Base-by-base conservation (phyloP, 2,329 filamentous ascomycete genomes). In the Dichotomopilus funicola region DNA sequence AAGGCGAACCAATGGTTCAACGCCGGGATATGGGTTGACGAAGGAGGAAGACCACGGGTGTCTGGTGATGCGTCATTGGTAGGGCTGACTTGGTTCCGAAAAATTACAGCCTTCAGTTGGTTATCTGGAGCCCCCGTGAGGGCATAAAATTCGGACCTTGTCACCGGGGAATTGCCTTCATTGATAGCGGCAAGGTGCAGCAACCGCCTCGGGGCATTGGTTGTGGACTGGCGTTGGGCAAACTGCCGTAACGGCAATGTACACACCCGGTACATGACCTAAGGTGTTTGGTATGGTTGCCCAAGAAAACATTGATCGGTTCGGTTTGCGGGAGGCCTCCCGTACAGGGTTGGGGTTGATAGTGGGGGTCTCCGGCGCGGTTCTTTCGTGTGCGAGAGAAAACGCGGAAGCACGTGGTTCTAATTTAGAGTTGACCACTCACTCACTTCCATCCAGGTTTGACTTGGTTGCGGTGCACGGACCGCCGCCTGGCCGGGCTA, bases 1-100 rank as follows among this genome's bases (percentile, higher is more conserved):
- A 7, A 31, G 37, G 38, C 55, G 63, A 89, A 88, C 86, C 86
- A 88, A 60, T 78, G 80, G 4, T 64, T 64, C 19, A 75, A 69
- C 1, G 83, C 83, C 12, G 54, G 49, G 27, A 53, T 27, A 13
- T 9, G 19, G 19, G 19, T 27, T 27, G 19, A 5, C 10, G 44
- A 11, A 4, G 54, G 27, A n/a, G 37, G 19, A 4, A 33, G 34
- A n/a, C 10, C 11, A 34, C 36, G 5, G 33, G 9, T 38, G 11
- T 31, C 38, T 4, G n/a, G 11, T n/a, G 5, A 35, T 12, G 5
- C 8, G 3, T 5, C 10, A 4, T 19, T 19, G 13, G 5, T 12
- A n/a, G 27, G 12, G 12, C n/a, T 12, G 10, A 31, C 31, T 13
- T 40, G 37, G 75, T 5, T 35, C 12, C 53, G 53, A 19, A 83